Evolutionary conservation across 108 stramenopile species (phyloP).

Genomic region (Cylindrotheca fusiformis): DNA sequence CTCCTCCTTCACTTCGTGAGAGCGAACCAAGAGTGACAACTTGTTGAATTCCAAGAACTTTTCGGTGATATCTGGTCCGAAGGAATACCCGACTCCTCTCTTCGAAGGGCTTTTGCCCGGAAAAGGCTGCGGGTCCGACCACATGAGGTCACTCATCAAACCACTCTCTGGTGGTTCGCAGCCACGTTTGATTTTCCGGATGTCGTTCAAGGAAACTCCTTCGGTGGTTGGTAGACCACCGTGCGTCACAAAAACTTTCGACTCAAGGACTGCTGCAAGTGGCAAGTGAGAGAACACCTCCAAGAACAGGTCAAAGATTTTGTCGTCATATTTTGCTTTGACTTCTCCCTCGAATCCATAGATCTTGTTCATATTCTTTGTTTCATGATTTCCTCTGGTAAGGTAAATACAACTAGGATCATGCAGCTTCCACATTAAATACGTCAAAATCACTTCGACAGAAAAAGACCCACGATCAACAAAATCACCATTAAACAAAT

Average conservation of each 20-base stretch:
- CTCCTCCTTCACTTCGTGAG: slow-evolving; percentile 98
- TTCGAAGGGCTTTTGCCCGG: slow-evolving; percentile 89
- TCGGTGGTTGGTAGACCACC: slow-evolving; percentile 90
- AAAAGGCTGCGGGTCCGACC: slow-evolving; percentile 98
- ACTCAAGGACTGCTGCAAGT: slow-evolving; percentile 79
- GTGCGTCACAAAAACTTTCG: slow-evolving; percentile 94
- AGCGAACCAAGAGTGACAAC: slow-evolving; percentile 84
- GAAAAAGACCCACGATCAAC: slow-evolving; percentile 96
- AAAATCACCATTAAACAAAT: slow-evolving; percentile 99
- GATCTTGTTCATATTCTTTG: slow-evolving; percentile 98
- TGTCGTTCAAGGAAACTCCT: slow-evolving; percentile 88
- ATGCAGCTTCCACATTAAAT: slow-evolving; percentile 86
- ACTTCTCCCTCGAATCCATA: slow-evolving; percentile 99
- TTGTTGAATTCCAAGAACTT: slow-evolving; percentile 83
- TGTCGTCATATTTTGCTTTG: slow-evolving; percentile 96
- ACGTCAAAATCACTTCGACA: slow-evolving; percentile 93
- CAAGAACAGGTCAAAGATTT: slow-evolving; percentile 94
- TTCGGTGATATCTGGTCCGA: slow-evolving; percentile 95
- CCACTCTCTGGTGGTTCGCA: slow-evolving; percentile 93
- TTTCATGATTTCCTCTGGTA: slow-evolving; percentile 97
- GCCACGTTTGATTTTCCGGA: slow-evolving; percentile 78
- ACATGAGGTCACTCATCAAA: slow-evolving; percentile 96
- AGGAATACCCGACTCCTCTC: slow-evolving; percentile 95
- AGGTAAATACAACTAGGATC: slow-evolving; percentile 84
- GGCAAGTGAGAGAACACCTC: slow-evolving; percentile 92